Base-by-base conservation (phyloP, 768 basidiomycete genomes). In the Hygrophorus pudorinus region DNA sequence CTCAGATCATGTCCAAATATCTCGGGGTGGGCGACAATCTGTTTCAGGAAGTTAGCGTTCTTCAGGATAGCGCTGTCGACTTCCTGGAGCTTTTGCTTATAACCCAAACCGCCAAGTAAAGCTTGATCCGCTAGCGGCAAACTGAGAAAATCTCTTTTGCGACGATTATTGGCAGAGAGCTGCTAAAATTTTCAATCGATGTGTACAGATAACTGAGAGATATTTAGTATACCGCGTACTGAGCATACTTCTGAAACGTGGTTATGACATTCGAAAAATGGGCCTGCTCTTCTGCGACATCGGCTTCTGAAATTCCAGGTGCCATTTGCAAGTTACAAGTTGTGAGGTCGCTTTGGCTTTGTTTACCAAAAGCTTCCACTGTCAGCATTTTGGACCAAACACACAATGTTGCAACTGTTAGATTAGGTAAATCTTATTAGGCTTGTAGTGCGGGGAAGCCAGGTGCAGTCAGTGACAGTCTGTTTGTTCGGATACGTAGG, bases 61-160 rank as follows among this genome's bases (percentile, higher is more conserved):
- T 67, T 76, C 40, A 76, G 60, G 51, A 96, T 93, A 7, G 86
- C 85, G 6, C 75, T 66, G 62, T 97, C 92, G 10, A 88, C 82
- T 20, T 73, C 77, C 27, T 81, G 73, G 0, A 97, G 71, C 57
- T 90, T 91, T 46, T 77, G 66, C 51, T 81, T 78, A 60, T 87
- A 93, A 5, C 87, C 86, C 4, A 93, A 58, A 10, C 56, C 51
- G 11, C 76, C 71, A 1, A 94, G 68, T 0, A 93, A 59, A 1
- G 71, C 75, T 54, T 81, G 81, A 57, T 94, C 88, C 18, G 68
- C 69, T 31, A 63, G 66, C 0, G 87, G 74, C 2, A 97, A 71
- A 0, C 71, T 75, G 54, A 79, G 82, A 4, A 86, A 68, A 48
- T 90, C 89, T 55, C 87, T 87, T 50, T 91, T 61, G 17, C 92